These are phyloP conservation scores for Phlebiopsis flavidoalba DNA, from an alignment of 768 basidiomycete species.

Conservation along the genomic window DNA sequence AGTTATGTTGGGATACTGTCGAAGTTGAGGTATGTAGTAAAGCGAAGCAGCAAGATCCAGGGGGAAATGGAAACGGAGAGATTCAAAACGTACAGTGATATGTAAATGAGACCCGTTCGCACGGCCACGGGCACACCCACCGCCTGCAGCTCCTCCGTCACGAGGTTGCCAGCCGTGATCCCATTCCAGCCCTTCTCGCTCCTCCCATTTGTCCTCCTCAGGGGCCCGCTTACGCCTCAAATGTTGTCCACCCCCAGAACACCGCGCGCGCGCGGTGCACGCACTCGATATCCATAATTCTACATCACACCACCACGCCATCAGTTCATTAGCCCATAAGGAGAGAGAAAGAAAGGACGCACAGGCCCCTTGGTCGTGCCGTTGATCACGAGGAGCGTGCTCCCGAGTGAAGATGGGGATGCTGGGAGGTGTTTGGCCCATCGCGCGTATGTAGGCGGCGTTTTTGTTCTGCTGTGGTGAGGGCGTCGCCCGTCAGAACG, in stretches of 20 bases:
- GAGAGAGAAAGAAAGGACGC: not conserved
- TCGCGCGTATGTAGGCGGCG: not conserved
- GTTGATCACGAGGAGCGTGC: not conserved
- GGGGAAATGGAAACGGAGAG: too few species aligned
- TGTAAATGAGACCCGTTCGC: too few species aligned
- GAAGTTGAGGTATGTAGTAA: too few species aligned
- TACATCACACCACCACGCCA: not conserved
- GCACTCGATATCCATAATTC: slow-evolving; percentile 8
- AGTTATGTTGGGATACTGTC: too few species aligned
- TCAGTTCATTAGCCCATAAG: too few species aligned
- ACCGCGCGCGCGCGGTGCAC: slow-evolving; percentile 1
- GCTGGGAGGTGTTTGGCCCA: not conserved
- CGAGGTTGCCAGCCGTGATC: not conserved
- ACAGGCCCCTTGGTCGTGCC: slow-evolving; percentile 10
- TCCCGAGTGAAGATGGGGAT: not conserved
- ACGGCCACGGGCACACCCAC: too few species aligned
- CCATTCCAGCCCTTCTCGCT: slow-evolving; percentile 7
- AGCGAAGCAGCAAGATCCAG: too few species aligned
- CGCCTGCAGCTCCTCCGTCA: not conserved
- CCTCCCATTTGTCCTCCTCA: not conserved
- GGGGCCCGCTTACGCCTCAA: slow-evolving; percentile 9
- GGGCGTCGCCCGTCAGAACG: not conserved
- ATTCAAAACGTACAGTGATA: too few species aligned
- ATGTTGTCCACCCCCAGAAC: slow-evolving; percentile 7
- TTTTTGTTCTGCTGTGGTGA: not conserved